These are phyloP conservation scores for Pseudogymnoascus sp. DNA, from an alignment of 2,329 filamentous ascomycete species.

Conservation along the genomic window DNA sequence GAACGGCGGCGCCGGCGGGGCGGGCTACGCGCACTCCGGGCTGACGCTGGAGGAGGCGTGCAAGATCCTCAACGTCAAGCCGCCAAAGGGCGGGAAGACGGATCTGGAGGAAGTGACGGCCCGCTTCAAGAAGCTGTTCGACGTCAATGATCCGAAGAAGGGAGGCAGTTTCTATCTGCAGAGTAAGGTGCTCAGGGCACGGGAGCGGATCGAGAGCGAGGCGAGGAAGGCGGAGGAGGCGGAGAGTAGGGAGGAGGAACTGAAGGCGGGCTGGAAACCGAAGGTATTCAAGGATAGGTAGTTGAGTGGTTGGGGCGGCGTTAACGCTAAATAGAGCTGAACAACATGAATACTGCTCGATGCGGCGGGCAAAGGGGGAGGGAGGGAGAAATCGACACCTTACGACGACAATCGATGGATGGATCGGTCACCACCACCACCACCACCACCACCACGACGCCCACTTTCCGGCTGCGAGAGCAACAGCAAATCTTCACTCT, in stretches of 20 bases:
- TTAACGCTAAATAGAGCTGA: constrained; percentile 9
- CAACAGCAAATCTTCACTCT: constrained; percentile 9
- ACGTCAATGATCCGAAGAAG: constrained; percentile 88
- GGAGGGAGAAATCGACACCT: not conserved
- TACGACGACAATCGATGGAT: not conserved
- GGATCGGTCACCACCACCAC: not conserved
- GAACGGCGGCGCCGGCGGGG: constrained; percentile 36
- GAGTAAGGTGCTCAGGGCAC: constrained; percentile 87
- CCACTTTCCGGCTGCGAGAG: not conserved
- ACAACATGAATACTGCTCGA: not conserved
- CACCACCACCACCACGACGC: not conserved
- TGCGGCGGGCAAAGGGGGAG: not conserved
- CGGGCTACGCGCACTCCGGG: constrained; percentile 50
- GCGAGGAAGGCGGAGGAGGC: constrained; percentile 64
- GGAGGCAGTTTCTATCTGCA: constrained; percentile 97
- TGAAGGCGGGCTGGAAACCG: constrained; percentile 83
- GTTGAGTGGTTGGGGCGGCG: constrained; percentile 10
- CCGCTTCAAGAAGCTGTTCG: constrained; percentile 90
- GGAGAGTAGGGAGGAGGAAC: constrained; percentile 65
- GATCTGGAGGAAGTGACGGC: constrained; percentile 74
- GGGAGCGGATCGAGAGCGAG: constrained; percentile 88
- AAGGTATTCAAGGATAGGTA: constrained; percentile 87
- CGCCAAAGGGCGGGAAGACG: constrained; percentile 67
- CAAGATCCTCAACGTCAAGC: constrained; percentile 93
- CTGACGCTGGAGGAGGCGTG: constrained; percentile 94